Evolutionary conservation across 2,329 filamentous ascomycete species (phyloP).

Genomic region (Microcyclospora pomicola): DNA sequence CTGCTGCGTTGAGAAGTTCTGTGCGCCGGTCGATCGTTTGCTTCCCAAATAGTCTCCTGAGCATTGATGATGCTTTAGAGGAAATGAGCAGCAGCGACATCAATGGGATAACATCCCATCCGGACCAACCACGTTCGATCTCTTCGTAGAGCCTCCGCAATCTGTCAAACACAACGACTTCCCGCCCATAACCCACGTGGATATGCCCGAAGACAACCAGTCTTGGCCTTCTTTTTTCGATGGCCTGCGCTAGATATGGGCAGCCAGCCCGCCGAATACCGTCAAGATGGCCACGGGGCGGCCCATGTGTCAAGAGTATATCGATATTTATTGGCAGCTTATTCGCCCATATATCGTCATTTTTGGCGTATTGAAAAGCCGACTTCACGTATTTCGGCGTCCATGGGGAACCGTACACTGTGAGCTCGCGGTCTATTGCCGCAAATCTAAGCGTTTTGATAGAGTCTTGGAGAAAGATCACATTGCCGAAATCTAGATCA

Average conservation of each 20-base stretch:
- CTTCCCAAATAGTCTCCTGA: too few relatives aligned
- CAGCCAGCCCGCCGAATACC: conserved; percentile 29
- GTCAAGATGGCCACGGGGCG: conserved; percentile 26
- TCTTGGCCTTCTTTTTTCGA: conserved; percentile 20
- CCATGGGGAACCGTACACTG: conserved; percentile 64
- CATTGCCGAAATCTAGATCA: conserved; percentile 16
- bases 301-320: conserved; percentile 29
- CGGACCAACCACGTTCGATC: conserved; percentile 32
- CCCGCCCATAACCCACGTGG: conserved; percentile 23
- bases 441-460: conserved; percentile 33
- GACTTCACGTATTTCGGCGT: conserved; percentile 45
- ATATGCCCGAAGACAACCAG: conserved; percentile 29
- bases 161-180: conserved; percentile 55
- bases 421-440: conserved; percentile 41
- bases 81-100: conserved; percentile 1
- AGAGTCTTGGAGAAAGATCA: conserved; percentile 23
- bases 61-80: too few relatives aligned
- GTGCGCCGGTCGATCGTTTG: too few relatives aligned
- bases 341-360: conserved; percentile 15
- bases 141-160: conserved; percentile 57
- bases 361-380: conserved; percentile 30
- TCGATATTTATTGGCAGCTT: conserved; percentile 16
- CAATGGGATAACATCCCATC: conserved; percentile 19
- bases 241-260: conserved; percentile 13
- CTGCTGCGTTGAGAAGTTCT: too few relatives aligned